Evolutionary conservation across 2,329 filamentous ascomycete genomes (phyloP), one percentile per base, ranked within the genome.

Genomic region (Cryphonectria nitschkei): DNA sequence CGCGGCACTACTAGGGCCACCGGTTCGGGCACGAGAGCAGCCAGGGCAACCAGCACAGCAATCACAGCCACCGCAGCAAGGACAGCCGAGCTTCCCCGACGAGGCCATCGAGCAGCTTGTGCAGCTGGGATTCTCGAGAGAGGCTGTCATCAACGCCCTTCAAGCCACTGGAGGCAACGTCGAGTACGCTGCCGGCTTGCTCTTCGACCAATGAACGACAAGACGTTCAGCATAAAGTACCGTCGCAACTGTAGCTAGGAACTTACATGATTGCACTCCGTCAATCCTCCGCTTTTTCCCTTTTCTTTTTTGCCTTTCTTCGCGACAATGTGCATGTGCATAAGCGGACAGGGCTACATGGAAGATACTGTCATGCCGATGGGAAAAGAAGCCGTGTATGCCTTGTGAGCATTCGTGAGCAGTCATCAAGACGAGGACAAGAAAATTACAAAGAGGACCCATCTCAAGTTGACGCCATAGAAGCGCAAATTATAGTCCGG

Each of bases 161-260:
- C 89, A 94, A 76, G 93, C 93, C 41, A 93, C 93, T 22, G 90
- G 90, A 29, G 95, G 96, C 29, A 93, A 98, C 77, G 89, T 98
- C 9, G 93, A 98, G 73, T 89, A 91, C 74, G 95, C 95, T n/a
- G 95, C 94, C 63, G 90, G 92, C 65, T 85, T 97, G 73, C 87
- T 98, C 67, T 93, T 90, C 75, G 58, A 64, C 43, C 76, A 39
- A 37, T 68, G 61, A 32, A 46, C 32, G 37, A 14, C 54, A 29
- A 29, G 50, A 43, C 62, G 41, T 72, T 72, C 19, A 22, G 32
- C 16, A 29, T 63, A 39, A 74, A 80, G 79, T 70, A 78, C n/a
- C 26, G 41, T 32, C 65, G 54, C 29, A 70, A 61, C 32, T 22
- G 67, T 4, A 56, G 65, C 3, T 58, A 60, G 74, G 43, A 50